These are phyloP conservation scores for Neospermospora avenae DNA, from an alignment of 2,329 filamentous ascomycete species.

Conservation along the genomic window DNA sequence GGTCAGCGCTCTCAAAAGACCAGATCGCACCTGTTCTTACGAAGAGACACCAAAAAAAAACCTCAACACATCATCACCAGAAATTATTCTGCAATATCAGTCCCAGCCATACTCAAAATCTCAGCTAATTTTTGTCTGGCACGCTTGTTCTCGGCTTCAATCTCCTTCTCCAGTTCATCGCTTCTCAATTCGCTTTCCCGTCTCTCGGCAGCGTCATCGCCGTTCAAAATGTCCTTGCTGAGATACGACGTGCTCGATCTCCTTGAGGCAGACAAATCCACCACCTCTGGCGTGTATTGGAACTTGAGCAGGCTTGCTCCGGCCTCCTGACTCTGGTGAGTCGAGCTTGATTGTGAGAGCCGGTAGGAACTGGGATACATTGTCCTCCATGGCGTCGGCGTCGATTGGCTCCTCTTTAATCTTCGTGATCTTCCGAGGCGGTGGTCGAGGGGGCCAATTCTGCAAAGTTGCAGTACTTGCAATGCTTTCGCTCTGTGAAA, in stretches of 20 bases:
- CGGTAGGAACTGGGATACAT: neutral
- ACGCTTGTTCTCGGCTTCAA: neutral
- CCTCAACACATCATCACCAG: too few species aligned
- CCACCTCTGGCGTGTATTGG: neutral
- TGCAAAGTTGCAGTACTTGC: neutral
- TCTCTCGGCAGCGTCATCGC: neutral
- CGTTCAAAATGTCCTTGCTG: neutral
- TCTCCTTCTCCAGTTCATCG: neutral
- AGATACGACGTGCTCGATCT: neutral
- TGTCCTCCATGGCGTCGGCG: neutral
- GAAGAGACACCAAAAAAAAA: too few species aligned
- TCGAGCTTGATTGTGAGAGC: neutral
- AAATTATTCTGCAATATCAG: neutral
- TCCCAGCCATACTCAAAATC: neutral
- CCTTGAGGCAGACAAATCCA: neutral
- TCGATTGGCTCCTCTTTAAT: conserved; percentile 7
- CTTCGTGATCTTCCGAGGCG: neutral
- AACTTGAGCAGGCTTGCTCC: neutral
- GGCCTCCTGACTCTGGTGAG: neutral
- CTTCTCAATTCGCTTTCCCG: neutral
- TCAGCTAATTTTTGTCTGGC: neutral
- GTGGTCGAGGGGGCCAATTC: neutral
- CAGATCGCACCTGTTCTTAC: too few species aligned
- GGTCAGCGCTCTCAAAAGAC: neutral
- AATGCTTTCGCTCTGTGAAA: neutral